phyloP scores from a whole-genome alignment of 768 basidiomycete species.

The Phlebiopsis gigantea region DNA sequence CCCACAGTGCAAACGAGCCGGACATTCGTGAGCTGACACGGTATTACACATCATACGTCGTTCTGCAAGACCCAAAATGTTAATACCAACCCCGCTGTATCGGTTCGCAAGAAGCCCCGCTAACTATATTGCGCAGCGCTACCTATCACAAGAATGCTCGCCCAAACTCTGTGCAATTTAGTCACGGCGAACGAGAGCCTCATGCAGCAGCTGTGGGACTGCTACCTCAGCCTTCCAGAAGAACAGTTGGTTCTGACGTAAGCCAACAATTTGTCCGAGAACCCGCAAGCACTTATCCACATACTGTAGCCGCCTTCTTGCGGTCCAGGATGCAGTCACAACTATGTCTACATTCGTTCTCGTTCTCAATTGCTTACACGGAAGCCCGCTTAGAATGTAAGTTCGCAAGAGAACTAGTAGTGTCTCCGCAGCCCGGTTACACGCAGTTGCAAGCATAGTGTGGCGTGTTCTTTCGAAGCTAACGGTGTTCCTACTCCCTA shows the following conservation, averaged over 20 bases:
- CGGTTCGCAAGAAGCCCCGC: not conserved
- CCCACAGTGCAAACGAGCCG: slow-evolving; percentile 61
- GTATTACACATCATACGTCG: slow-evolving; percentile 72
- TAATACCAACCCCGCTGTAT: slow-evolving; percentile 16
- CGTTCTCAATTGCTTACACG: slow-evolving; percentile 66
- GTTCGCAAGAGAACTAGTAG: slow-evolving; percentile 18
- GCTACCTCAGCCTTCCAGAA: slow-evolving; percentile 62
- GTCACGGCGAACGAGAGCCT: slow-evolving; percentile 67
- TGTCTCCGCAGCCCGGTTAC: not conserved
- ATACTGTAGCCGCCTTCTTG: slow-evolving; percentile 39
- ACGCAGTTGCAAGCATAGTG: not conserved
- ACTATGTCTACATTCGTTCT: slow-evolving; percentile 62
- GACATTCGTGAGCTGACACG: slow-evolving; percentile 63
- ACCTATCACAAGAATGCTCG: slow-evolving; percentile 55
- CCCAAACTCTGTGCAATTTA: slow-evolving; percentile 80
- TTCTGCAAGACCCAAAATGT: slow-evolving; percentile 60
- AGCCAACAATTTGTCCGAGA: too few relatives aligned
- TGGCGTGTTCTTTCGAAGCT: not conserved
- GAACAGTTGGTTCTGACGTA: slow-evolving; percentile 75
- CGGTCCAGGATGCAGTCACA: slow-evolving; percentile 58
- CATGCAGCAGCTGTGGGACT: slow-evolving; percentile 54
- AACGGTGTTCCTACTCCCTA: slow-evolving; percentile 19
- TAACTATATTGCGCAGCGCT: slow-evolving; percentile 41
- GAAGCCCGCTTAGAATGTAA: slow-evolving; percentile 51
- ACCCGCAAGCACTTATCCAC: not conserved